Base-by-base conservation (phyloP, 208 protist species). In the Leishmania amazonensis region DNA sequence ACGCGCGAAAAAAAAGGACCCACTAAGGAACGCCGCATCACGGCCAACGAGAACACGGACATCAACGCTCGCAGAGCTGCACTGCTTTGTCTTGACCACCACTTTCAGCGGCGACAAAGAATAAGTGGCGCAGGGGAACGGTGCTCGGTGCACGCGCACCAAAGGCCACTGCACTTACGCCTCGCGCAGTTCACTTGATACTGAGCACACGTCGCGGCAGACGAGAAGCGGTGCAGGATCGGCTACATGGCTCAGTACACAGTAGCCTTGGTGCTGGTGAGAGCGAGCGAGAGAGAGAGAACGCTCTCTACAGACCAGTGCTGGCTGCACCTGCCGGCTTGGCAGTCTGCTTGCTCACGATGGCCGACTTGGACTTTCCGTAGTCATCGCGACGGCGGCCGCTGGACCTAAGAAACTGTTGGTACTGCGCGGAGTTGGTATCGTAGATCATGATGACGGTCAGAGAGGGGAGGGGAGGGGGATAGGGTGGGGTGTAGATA, bases 381-480 rank as follows among this genome's bases (percentile, higher is more conserved):
- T 97, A 98, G 88, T 98, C 95, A 81, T 98, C 95, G 60, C 94
- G 92, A 85, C 93, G 93, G 84, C 94, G 93, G 83, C 95, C 95
- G 85, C 94, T 97, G 78, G 95, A 98, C 85, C 91, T 90, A 84
- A 98, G 94, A 88, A 97, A 98, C 91, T 98, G 96, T 93, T 98
- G 96, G 88, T 95, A 98, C 87, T 96, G 92, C 11, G 94, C 87
- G 74, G 94, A 97, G 86, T 90, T 96, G 75, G 93, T 92, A 76
- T 98, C 96, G 94, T 98, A 98, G 88, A 98, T 98, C 96, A 98
- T 98, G 24, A 51, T 93, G 60, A 76, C 51, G 19, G 31, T 49
- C 11, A 31, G 77, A 35, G 40, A 9, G 21, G 19, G 57, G 28
- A 47, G 31, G 49, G 38, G 53, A 45, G 54, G 54, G 38, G 40